These are phyloP conservation scores for Periconia macrospinosa DNA, from an alignment of 2,329 filamentous ascomycete genomes.

Conservation along the genomic window DNA sequence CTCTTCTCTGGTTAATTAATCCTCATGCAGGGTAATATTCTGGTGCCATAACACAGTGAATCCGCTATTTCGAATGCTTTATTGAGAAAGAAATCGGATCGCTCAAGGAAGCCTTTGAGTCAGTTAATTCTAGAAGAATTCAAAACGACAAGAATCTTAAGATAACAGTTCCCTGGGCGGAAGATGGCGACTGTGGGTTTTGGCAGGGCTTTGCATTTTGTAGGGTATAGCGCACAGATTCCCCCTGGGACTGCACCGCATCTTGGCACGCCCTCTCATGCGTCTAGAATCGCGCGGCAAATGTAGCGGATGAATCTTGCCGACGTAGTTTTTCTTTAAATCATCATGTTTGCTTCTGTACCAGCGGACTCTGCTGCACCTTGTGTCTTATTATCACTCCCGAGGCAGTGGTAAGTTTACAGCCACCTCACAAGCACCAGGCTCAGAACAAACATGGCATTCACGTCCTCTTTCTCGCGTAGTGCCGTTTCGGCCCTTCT, in stretches of 20 bases:
- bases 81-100: too few relatives aligned
- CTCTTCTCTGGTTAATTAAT: too few relatives aligned
- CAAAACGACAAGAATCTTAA: background rate
- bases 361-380: background rate
- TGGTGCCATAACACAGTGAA: too few relatives aligned
- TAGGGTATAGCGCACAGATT: background rate
- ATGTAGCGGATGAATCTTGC: background rate
- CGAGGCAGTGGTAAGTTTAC: background rate
- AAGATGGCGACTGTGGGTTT: background rate
- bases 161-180: background rate
- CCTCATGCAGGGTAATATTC: too few relatives aligned
- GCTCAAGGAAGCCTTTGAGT: background rate
- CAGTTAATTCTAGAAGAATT: background rate
- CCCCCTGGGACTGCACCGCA: background rate
- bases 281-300: background rate
- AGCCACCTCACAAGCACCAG: background rate
- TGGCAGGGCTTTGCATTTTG: background rate
- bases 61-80: too few relatives aligned
- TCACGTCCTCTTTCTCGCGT: background rate
- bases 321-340: background rate
- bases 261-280: background rate
- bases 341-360: background rate
- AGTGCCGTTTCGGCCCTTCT: background rate
- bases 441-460: background rate
- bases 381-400: background rate